Percentiles rank a stretch among this genome's conserved stretches.
These are phyloP conservation scores for Talaromyces thailandensis DNA, from an alignment of 495 filamentous ascomycete genomes.

Conservation along the genomic window DNA sequence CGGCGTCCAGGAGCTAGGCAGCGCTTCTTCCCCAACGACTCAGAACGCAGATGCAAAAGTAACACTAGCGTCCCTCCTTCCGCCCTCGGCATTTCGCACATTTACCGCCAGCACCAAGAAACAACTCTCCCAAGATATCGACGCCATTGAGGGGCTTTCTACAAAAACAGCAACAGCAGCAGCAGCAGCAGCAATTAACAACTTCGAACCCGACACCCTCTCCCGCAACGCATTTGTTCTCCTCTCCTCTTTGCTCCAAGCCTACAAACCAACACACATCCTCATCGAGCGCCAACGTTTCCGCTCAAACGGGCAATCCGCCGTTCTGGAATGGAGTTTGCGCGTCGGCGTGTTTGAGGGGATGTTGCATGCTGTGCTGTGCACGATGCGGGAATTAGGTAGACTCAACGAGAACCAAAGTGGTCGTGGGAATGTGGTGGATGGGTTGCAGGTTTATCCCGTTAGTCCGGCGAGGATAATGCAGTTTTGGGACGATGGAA, in stretches of 20 bases:
- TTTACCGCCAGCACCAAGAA: not conserved
- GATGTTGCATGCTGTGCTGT: conserved; percentile 75
- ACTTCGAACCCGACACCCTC: conserved; percentile 45
- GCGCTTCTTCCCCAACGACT: not conserved
- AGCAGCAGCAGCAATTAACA: not conserved
- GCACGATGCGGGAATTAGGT: conserved; percentile 40
- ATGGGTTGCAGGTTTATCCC: conserved; percentile 9
- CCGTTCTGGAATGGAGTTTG: conserved; percentile 82
- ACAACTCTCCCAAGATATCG: not conserved
- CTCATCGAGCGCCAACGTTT: conserved; percentile 89
- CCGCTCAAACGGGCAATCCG: conserved; percentile 52
- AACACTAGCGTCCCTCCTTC: not conserved
- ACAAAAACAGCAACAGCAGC: conserved; percentile 5
- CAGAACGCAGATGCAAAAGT: conserved; percentile 7
- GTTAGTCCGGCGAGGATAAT: conserved; percentile 34
- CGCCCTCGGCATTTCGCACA: conserved; percentile 2
- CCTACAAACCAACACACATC: conserved; percentile 55
- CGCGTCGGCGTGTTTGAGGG: conserved; percentile 84
- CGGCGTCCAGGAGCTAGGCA: conserved; percentile 14
- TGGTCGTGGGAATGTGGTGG: not conserved
- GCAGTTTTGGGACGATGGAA: conserved; percentile 26
- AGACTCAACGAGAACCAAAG: not conserved
- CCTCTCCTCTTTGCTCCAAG: conserved; percentile 37
- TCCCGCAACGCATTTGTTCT: conserved; percentile 49
- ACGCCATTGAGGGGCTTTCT: conserved; percentile 7